Base-by-base conservation (phyloP, 2,329 filamentous ascomycete species). In the Cylindrodendrum hubeiense region DNA sequence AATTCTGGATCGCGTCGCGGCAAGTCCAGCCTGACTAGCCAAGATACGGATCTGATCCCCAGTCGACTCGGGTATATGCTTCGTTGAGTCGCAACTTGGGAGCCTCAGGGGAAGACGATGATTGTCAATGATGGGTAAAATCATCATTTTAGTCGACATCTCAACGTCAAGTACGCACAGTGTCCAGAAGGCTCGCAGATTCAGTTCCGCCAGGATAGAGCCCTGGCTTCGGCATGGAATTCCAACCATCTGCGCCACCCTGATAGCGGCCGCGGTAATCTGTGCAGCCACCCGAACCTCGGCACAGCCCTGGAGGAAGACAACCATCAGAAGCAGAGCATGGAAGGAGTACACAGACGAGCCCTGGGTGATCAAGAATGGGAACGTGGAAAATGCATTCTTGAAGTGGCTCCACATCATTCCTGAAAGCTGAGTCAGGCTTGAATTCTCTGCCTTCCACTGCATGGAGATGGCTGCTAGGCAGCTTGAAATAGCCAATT, bases 371-470 rank as follows among this genome's bases (percentile, higher is more conserved):
- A 47, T 17, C 44, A 47, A 26, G 44, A 26, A 47, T 24, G 44
- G 22, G 15, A 47, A 15, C 22, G n/a, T 47, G 6, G 44, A 26
- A 9, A 47, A 47, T 3, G 44, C 44, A 28, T 47, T 47, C 44
- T 47, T 47, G 22, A 47, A 47, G 44, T 47, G 44, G 13, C 44
- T 47, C 44, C 22, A 47, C 44, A 47, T 28, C 44, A 47, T 26
- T 9, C 4, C 10, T 47, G 44, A 47, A 26, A 47, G 44, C 44
- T 47, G 44, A 13, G 22, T 22, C 44, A 47, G 17, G 44, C 44
- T 47, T 5, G 44, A 47, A 22, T 47, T 47, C 15, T 47, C 44
- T 10, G 12, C 24, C 44, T 47, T 47, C 44, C 44, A 47, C 22
- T 47, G 44, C 44, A 47, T 10, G 12, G 22, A 21, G 15, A 47